Evolutionary conservation across 208 protist species (phyloP), one percentile per base, ranked within the genome.

Genomic region (Strigomonas oncopelti): DNA sequence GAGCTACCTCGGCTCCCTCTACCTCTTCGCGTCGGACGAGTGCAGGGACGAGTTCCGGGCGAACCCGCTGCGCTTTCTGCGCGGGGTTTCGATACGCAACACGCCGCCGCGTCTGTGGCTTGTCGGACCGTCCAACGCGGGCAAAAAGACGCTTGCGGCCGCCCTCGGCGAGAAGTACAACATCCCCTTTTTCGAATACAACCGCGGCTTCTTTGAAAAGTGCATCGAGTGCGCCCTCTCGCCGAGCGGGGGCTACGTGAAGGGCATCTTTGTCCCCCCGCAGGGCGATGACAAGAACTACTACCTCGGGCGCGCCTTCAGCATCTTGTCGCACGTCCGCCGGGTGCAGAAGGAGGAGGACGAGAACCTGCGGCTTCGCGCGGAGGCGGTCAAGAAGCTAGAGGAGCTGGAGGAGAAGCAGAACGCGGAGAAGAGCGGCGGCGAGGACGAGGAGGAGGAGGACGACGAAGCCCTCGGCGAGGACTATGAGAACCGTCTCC

Each of bases 61-160:
- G 8, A 83, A 92, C 60, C 91, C 91, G 24, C 79, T 87, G 38
- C 77, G 67, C 20, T 96, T 89, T 64, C 65, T 90, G 0, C 59
- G 69, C 29, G 69, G 67, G 28, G 46, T 76, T 27, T 76, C 84
- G 0, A 72, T 83, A 42, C 78, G 80, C 38, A 65, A 69, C 36
- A 64, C 79, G 8, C 85, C 91, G 11, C 89, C 87, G 27, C 87
- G 91, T 60, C 24, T 96, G 25, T 96, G 91, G 89, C 38, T 96
- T 8, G 76, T 92, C 20, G 91, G 91, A 22, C 75, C 68, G 52
- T 72, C 73, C 22, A 66, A 74, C 61, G 77, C 80, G 13, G 91
- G 91, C 32, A 93, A 91, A 61, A 79, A 83, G 53, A 92, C 88
- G 24, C 80, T 96, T 42, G 86, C 81, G 22, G 28, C 64, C 25